A percentile compares a stretch with the other conserved stretches of the same genome.
Conservation (phyloP, 1,139 yeast species). For the Spencermartinsiella ligniputridi region DNA sequence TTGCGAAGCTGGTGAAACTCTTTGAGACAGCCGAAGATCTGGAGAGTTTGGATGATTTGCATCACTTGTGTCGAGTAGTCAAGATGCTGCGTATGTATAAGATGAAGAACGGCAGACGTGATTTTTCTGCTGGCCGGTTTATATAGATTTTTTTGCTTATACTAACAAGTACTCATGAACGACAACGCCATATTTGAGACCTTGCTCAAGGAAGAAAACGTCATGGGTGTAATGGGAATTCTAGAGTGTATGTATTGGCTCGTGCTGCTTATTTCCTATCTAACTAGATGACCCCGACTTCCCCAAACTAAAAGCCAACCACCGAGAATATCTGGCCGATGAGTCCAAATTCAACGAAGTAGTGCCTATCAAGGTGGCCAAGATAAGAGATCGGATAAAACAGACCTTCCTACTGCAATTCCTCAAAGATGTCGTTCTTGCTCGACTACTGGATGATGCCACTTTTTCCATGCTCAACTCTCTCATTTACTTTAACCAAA, state of each 20-base stretch:
- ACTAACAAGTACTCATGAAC: slow-evolving; percentile 54
- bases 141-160: background rate
- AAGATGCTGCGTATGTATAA: slow-evolving; percentile 43
- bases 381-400: slow-evolving; percentile 54
- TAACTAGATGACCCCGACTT: slow-evolving; percentile 65
- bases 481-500: slow-evolving; percentile 64
- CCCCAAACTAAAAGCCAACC: slow-evolving; percentile 74
- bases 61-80: slow-evolving; percentile 64
- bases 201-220: slow-evolving; percentile 56
- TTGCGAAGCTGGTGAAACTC: slow-evolving; percentile 46
- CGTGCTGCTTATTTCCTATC: background rate
- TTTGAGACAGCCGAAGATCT: slow-evolving; percentile 54
- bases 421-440: slow-evolving; percentile 79
- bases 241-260: slow-evolving; percentile 49
- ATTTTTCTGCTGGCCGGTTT: slow-evolving; percentile 10
- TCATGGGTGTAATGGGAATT: slow-evolving; percentile 70
- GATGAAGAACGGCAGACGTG: background rate
- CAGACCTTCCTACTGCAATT: slow-evolving; percentile 75
- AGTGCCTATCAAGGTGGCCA: slow-evolving; percentile 53
- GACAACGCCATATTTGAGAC: slow-evolving; percentile 66
- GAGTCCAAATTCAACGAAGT: slow-evolving; percentile 67
- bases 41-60: slow-evolving; percentile 50
- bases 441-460: slow-evolving; percentile 76
- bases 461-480: slow-evolving; percentile 61
- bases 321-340: slow-evolving; percentile 58